Base-by-base conservation (phyloP, 495 filamentous ascomycete species). In the Penicillium longicatenatum region DNA sequence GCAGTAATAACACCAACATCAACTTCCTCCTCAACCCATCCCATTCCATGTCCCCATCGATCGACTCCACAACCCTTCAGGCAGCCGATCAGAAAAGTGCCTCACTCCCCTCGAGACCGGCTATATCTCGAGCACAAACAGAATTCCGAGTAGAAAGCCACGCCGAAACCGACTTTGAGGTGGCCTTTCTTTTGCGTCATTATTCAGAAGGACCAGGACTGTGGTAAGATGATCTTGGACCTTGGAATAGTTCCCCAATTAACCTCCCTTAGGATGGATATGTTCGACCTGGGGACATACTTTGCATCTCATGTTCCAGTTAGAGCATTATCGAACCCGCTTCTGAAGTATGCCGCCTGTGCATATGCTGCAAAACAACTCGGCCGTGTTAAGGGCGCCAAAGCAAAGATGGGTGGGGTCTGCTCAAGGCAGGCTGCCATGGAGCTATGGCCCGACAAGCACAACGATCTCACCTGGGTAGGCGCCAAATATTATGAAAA, bases 401-500 rank as follows among this genome's bases (percentile, higher is more conserved):
- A 82, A 64, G 73, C 80, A 0, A 64, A 77, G 10, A 70, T 81
- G 61, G 76, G 80, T 31, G 81, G 81, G 0, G 70, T 73, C 31
- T 78, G 75, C 22, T 73, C 74, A 12, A 73, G 70, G 19, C 79
- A 79, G 64, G 79, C 83, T 14, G 68, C 71, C 10, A 84, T 83
- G 74, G 79, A 84, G 55, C 37, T 71, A 6, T 84, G 74, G 74
- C 76, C 79, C 6, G 77, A 79, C 30, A 69, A 70, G 14, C 63
- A 73, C 9, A 71, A 78, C 21, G 79, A 85, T 54, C 86, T 84
- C 77, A 70, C 65, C 35, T 85, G 81, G 69, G 75, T 78, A 47
- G 84, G 79, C 10, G 78, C 84, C 14, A 82, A 85, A 57, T 85
- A 85, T 63, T 88, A 86, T 71, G 83, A 87, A 63, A 79, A 75